Percentiles rank a stretch among this genome's conserved stretches.
Conservation (phyloP, 371 early-diverging fungal species). For the Zychaea mexicana region DNA sequence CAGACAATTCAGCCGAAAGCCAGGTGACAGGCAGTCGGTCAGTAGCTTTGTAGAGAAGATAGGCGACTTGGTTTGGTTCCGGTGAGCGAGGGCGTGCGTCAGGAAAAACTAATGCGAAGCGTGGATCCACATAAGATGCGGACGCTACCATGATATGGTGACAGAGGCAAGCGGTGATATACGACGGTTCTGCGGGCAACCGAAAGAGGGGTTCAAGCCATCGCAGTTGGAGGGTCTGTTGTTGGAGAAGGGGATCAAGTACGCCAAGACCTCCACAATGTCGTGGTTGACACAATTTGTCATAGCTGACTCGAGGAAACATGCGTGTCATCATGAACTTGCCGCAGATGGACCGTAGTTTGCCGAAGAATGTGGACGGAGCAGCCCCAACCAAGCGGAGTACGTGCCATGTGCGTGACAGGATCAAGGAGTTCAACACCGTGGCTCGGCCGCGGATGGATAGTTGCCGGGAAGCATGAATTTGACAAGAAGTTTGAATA, state of each 20-base stretch:
- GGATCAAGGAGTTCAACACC: constrained; percentile 20
- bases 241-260: constrained; percentile 13
- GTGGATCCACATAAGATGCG: background rate
- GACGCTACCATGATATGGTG: background rate
- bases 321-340: constrained; percentile 3
- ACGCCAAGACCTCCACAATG: constrained; percentile 12
- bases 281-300: constrained; percentile 1
- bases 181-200: background rate
- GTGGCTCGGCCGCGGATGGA: constrained; percentile 21
- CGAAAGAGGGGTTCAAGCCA: constrained; percentile 17
- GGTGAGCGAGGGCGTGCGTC: background rate
- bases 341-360: background rate
- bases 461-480: constrained; percentile 9
- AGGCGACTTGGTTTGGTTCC: no score
- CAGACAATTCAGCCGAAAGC: no score
- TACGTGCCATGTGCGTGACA: constrained; percentile 28
- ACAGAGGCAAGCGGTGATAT: background rate
- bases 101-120: background rate
- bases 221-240: constrained; percentile 10
- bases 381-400: constrained; percentile 13
- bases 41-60: no score
- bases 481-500: background rate
- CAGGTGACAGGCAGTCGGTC: no score
- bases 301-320: constrained; percentile 8
- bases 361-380: background rate